These are phyloP conservation scores for Stemphylium beticola DNA, from an alignment of 2,329 filamentous ascomycete genomes.

Conservation along the genomic window DNA sequence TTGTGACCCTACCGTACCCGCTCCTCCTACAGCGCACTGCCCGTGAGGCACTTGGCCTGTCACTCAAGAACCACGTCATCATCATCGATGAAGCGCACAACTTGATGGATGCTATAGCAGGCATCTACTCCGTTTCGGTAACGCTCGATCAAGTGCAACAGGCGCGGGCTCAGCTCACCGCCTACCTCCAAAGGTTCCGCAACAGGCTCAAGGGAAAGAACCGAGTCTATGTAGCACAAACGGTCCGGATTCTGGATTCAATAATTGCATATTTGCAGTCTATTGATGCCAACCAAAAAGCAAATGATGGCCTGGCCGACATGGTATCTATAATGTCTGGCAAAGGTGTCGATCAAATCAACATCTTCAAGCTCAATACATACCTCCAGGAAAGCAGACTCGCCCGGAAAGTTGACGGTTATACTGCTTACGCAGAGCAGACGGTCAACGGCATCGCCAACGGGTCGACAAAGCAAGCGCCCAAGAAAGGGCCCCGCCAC, in stretches of 20 bases:
- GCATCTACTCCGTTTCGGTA: constrained; percentile 82
- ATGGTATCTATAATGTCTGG: constrained; percentile 75
- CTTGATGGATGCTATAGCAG: constrained; percentile 90
- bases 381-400: constrained; percentile 93
- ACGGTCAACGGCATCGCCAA: constrained; percentile 40
- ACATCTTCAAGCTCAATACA: constrained; percentile 83
- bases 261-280: constrained; percentile 71
- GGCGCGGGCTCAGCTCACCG: constrained; percentile 75
- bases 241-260: constrained; percentile 82
- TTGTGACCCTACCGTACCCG: constrained; percentile 91
- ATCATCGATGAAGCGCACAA: constrained; percentile 98
- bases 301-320: constrained; percentile 70
- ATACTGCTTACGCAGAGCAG: constrained; percentile 69
- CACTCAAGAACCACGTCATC: constrained; percentile 85
- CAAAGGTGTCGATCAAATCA: constrained; percentile 94
- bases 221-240: constrained; percentile 86
- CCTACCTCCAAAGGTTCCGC: constrained; percentile 86
- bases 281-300: constrained; percentile 49
- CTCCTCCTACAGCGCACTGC: constrained; percentile 85
- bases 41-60: constrained; percentile 84
- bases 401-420: constrained; percentile 92
- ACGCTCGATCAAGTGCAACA: constrained; percentile 73
- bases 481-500: constrained; percentile 27
- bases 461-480: constrained; percentile 1
- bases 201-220: constrained; percentile 90